Conservation (phyloP, 1,284 basidiomycete species). For the Boletus sp. region DNA sequence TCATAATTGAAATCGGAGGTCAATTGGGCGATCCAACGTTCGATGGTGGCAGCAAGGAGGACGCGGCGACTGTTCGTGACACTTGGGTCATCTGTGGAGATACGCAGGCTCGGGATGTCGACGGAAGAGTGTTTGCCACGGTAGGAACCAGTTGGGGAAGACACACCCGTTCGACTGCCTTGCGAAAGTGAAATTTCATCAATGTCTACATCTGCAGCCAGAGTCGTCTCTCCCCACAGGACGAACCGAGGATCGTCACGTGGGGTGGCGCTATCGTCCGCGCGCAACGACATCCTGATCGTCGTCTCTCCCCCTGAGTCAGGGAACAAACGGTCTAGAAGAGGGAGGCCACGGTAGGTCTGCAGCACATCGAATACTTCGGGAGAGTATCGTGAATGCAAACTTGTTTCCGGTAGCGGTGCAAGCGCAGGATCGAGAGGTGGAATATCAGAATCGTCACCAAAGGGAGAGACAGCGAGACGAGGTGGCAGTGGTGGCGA, state of each 20-base stretch:
- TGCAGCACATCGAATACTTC: conserved; percentile 83
- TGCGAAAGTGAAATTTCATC: conserved; percentile 55
- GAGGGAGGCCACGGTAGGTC: conserved; percentile 73
- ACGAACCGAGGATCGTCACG: conserved; percentile 86
- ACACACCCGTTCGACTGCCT: conserved; percentile 52
- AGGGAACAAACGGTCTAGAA: conserved; percentile 61
- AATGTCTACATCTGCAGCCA: conserved; percentile 37
- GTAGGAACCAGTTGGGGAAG: conserved; percentile 43
- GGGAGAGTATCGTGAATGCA: conserved; percentile 67
- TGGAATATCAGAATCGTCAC: conserved; percentile 34
- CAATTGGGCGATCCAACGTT: conserved; percentile 88
- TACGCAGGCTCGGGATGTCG: conserved; percentile 41
- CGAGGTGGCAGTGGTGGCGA: conserved; percentile 27
- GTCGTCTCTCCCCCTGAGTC: conserved; percentile 50
- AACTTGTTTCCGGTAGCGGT: conserved; percentile 48
- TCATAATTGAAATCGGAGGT: conserved; percentile 84
- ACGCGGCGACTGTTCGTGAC: conserved; percentile 47
- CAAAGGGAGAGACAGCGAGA: conserved; percentile 34
- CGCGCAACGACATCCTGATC: conserved; percentile 66
- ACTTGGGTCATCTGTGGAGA: conserved; percentile 26
- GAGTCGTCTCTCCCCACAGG: conserved; percentile 77
- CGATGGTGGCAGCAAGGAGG: conserved; percentile 83
- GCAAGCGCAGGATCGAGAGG: conserved; percentile 29
- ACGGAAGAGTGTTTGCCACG: conserved; percentile 31
- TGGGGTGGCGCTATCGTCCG: conserved; percentile 68